Evolutionary conservation across 2,329 filamentous ascomycete genomes (phyloP).

Genomic region (Pseudofabraea citricarpa): DNA sequence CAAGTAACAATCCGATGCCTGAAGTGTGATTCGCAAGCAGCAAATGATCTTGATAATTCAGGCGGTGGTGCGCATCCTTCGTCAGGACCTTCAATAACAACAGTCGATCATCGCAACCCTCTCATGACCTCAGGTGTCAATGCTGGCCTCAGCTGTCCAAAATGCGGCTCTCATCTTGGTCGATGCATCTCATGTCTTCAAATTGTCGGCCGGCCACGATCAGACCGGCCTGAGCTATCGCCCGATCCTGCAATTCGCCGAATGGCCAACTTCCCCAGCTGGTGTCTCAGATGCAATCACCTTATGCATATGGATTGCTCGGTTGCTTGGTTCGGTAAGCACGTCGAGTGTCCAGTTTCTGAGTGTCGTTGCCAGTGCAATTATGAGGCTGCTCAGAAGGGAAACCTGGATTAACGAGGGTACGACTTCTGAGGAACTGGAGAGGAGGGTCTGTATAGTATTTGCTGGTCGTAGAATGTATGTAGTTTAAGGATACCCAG

Average conservation of each 20-base stretch:
- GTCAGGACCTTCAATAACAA: conserved; percentile 14
- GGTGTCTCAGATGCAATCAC: conserved; percentile 65
- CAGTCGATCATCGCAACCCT: conserved; percentile 39
- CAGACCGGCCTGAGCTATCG: conserved; percentile 49
- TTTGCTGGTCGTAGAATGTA: too few species aligned
- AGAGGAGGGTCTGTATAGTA: background rate
- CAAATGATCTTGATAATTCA: conserved; percentile 30
- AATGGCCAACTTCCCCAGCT: conserved; percentile 57
- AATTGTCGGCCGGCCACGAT: conserved; percentile 59
- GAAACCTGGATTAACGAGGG: background rate
- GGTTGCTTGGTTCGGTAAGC: conserved; percentile 59
- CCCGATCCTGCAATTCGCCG: conserved; percentile 41
- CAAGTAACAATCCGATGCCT: conserved; percentile 73
- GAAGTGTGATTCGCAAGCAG: conserved; percentile 64
- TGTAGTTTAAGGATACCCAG: too few species aligned
- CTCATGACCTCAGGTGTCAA: conserved; percentile 52
- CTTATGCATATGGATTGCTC: conserved; percentile 65
- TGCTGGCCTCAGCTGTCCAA: conserved; percentile 60
- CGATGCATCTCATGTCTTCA: conserved; percentile 65
- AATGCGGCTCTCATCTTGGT: conserved; percentile 61
- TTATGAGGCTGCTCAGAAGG: conserved; percentile 5
- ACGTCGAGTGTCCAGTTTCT: conserved; percentile 63
- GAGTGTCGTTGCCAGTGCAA: conserved; percentile 61
- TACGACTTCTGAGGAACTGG: background rate
- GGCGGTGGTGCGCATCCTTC: conserved; percentile 9